Evolutionary conservation across 1,284 basidiomycete species (phyloP), one percentile per base, ranked within the genome.

Genomic region (Apiotrichum sp.): DNA sequence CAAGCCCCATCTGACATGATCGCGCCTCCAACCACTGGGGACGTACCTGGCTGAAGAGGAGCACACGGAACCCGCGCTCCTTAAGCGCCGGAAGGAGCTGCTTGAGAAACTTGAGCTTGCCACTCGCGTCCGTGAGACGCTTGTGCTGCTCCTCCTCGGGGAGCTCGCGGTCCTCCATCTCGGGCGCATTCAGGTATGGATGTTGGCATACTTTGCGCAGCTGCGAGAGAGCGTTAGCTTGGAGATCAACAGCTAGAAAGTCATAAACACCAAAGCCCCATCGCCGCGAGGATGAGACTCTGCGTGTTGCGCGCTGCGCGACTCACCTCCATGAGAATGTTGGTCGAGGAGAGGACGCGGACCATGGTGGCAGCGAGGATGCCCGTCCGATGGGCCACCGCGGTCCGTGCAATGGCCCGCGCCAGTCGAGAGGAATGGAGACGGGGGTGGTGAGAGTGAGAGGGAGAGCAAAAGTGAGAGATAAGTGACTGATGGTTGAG

Each of bases 21-120:
- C 7, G 5, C 11, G 22, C 22, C 22, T 22, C 22, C 22, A 22
- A 22, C 22, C 22, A 22, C 22, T 22, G 22, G 22, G 22, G 22
- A 53, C 81, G 67, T 75, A 95, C 96, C 80, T 98, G 96, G 75
- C 92, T 96, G 78, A 98, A 99, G 32, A 98, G 79, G 29, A 99
- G 80, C n/a, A 98, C 86, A 32, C 96, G 86, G 76, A 98, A 96
- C 0, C 92, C 93, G 43, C 86, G 84, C 51, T 84, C 84, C 70
- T 89, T 91, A 52, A 99, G 82, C 74, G 93, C 89, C 0, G 89
- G 89, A 40, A 98, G 80, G 47, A 98, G 77, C 48, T 79, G 75
- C 73, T 87, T 90, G 44, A 99, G 80, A 53, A 96, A 82, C 35
- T 86, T 83, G 50, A 99, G 79, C 77, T 98, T 98, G 36, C 87